Evolutionary conservation across 495 filamentous ascomycete genomes (phyloP).

Genomic region (Xylaria acuta): DNA sequence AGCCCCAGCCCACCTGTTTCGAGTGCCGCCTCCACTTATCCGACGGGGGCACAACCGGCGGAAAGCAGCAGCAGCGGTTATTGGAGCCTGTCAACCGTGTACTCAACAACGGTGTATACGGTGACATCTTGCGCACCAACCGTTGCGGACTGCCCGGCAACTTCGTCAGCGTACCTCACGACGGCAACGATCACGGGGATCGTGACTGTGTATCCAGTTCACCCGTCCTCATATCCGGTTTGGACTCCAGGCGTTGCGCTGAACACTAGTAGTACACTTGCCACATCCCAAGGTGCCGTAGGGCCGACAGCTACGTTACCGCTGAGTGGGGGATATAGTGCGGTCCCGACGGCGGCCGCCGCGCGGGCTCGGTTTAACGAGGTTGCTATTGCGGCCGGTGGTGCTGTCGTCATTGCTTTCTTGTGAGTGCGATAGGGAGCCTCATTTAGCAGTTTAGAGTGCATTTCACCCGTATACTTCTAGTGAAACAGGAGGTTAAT

Average conservation of each 20-base stretch:
- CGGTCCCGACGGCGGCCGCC: slow-evolving; percentile 4
- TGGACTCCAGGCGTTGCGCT: background rate
- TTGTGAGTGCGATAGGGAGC: background rate
- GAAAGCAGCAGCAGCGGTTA: background rate
- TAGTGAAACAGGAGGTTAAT: slow-evolving; percentile 3
- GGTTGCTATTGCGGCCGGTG: slow-evolving; percentile 2
- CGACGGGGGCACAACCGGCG: background rate
- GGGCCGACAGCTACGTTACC: background rate
- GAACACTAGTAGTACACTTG: background rate
- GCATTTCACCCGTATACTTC: background rate
- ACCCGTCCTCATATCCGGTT: slow-evolving; percentile 4
- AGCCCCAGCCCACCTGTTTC: background rate
- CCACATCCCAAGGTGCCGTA: background rate
- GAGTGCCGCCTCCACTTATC: background rate
- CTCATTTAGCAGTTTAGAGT: background rate
- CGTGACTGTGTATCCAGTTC: slow-evolving; percentile 3
- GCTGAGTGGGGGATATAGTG: background rate
- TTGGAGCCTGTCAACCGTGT: slow-evolving; percentile 57
- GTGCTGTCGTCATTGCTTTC: slow-evolving; percentile 13
- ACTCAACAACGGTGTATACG: slow-evolving; percentile 62
- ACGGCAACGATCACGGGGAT: background rate
- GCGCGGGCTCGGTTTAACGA: slow-evolving; percentile 7
- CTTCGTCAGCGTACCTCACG: background rate
- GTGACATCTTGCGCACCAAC: slow-evolving; percentile 63
- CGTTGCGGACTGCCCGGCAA: slow-evolving; percentile 64